Evolutionary conservation across 2,329 filamentous ascomycete species (phyloP).

Genomic region (Neodidymelliopsis sp.): DNA sequence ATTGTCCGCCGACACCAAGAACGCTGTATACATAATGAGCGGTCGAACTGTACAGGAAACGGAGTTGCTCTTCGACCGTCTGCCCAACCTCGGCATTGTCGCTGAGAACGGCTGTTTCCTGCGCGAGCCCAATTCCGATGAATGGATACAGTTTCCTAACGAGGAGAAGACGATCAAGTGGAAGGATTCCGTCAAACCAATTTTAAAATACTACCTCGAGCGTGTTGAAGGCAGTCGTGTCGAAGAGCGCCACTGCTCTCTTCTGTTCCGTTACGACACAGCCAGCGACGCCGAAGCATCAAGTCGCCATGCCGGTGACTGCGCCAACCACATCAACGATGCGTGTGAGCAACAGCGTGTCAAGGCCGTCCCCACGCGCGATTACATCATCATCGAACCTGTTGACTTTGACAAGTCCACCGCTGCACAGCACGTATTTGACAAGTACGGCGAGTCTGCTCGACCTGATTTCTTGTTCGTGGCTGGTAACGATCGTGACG

Average conservation of each 20-base stretch:
- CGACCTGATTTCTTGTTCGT: conserved; percentile 84
- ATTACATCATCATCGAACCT: conserved; percentile 83
- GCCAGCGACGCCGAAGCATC: conserved; percentile 80
- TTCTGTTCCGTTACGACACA: conserved; percentile 89
- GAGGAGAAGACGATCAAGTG: conserved; percentile 73
- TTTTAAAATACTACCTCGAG: conserved; percentile 88
- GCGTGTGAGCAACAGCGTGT: conserved; percentile 84
- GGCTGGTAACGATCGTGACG: conserved; percentile 88
- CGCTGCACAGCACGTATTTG: conserved; percentile 77
- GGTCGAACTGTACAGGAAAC: conserved; percentile 86
- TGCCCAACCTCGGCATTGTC: conserved; percentile 85
- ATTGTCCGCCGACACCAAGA: conserved; percentile 78
- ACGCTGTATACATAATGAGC: conserved; percentile 94
- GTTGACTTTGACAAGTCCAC: conserved; percentile 87
- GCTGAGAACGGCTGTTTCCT: conserved; percentile 96
- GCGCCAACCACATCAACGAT: conserved; percentile 94
- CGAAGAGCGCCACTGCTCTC: conserved; percentile 88
- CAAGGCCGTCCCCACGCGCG: conserved; percentile 81
- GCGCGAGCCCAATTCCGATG: conserved; percentile 69
- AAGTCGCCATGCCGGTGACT: conserved; percentile 82
- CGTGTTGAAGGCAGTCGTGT: conserved; percentile 87
- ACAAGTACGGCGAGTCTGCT: conserved; percentile 44
- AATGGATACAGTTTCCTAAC: conserved; percentile 83
- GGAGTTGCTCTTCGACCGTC: conserved; percentile 82
- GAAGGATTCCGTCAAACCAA: conserved; percentile 83